Evolutionary conservation across 1,284 basidiomycete species (phyloP).

Genomic region (Hymenochaete sp.): DNA sequence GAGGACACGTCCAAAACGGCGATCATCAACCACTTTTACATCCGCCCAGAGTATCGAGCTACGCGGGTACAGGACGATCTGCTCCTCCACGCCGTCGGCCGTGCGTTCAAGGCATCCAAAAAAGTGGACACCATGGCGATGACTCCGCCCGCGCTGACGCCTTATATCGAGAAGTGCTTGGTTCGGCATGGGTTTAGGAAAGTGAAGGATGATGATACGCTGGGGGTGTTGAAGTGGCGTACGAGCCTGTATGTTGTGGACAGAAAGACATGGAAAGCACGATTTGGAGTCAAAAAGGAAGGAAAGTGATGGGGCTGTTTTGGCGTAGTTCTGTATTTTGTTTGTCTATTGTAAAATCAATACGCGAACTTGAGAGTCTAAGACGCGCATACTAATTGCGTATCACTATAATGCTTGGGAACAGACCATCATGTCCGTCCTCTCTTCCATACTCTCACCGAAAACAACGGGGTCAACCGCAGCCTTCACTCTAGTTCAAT

Average conservation of each 20-base stretch:
- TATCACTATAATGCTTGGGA: too few species aligned
- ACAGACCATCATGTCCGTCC: slow-evolving; percentile 23
- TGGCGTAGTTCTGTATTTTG: too few species aligned
- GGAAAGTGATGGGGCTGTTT: too few species aligned
- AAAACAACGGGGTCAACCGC: slow-evolving; percentile 26
- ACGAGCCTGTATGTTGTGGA: slow-evolving; percentile 33
- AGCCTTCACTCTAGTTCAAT: slow-evolving; percentile 52
- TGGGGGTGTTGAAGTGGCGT: slow-evolving; percentile 52
- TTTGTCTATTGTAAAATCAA: too few species aligned
- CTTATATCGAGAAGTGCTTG: slow-evolving; percentile 42
- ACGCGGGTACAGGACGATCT: slow-evolving; percentile 59
- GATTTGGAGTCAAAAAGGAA: too few species aligned
- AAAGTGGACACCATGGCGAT: too few species aligned
- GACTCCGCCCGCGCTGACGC: slow-evolving; percentile 40
- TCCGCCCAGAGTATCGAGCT: slow-evolving; percentile 54
- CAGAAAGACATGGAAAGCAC: slow-evolving; percentile 38
- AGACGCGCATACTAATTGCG: too few species aligned
- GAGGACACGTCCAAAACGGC: slow-evolving; percentile 40
- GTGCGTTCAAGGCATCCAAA: slow-evolving; percentile 42
- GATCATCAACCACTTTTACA: slow-evolving; percentile 69
- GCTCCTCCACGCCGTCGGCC: slow-evolving; percentile 46
- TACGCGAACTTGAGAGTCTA: too few species aligned
- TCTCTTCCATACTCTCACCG: slow-evolving; percentile 31
- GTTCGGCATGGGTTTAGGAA: slow-evolving; percentile 43
- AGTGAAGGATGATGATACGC: slow-evolving; percentile 32